A percentile compares a stretch with the other conserved stretches of the same genome.
Evolutionary conservation across 371 early-diverging fungal species (phyloP).

Genomic region (Dichotomocladium elegans): DNA sequence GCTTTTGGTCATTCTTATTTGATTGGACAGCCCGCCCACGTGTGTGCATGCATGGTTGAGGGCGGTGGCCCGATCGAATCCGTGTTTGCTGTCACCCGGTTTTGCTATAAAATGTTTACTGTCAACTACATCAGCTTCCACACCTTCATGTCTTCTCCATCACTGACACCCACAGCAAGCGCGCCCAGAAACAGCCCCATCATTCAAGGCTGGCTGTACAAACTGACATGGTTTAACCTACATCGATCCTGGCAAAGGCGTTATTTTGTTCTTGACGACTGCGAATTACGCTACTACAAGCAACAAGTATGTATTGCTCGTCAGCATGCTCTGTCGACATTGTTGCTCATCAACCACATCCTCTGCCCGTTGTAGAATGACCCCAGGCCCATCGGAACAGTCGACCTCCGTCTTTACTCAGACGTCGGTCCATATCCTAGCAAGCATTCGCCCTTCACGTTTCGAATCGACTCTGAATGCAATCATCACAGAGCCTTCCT

Average conservation of each 20-base stretch:
- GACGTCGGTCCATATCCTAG: slow-evolving; percentile 1
- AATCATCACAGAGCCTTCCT: slow-evolving; percentile 10
- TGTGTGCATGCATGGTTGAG: too few relatives aligned
- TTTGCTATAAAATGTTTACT: too few relatives aligned
- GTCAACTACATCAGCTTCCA: too few relatives aligned
- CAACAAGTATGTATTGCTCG: slow-evolving; percentile 6
- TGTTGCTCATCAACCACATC: too few relatives aligned
- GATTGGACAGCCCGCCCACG: too few relatives aligned
- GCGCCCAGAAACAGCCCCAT: too few relatives aligned
- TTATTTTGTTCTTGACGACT: slow-evolving; percentile 12
- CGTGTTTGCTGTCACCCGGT: too few relatives aligned
- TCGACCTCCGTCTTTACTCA: slow-evolving; percentile 17
- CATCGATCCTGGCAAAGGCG: slow-evolving; percentile 15
- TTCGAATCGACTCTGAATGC: slow-evolving; percentile 17
- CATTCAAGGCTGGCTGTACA: slow-evolving; percentile 22
- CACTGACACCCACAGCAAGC: not conserved
- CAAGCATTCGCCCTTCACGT: slow-evolving; percentile 6
- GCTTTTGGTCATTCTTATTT: not conserved
- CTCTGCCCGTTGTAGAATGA: slow-evolving; percentile 14
- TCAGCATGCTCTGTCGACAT: not conserved
- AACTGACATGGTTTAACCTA: slow-evolving; percentile 7
- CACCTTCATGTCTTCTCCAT: not conserved
- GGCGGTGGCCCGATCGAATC: too few relatives aligned
- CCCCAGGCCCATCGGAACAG: slow-evolving; percentile 8
- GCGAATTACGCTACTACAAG: slow-evolving; percentile 22